Evolutionary conservation across 805 yeast species (phyloP).

Genomic region (Candida alai): DNA sequence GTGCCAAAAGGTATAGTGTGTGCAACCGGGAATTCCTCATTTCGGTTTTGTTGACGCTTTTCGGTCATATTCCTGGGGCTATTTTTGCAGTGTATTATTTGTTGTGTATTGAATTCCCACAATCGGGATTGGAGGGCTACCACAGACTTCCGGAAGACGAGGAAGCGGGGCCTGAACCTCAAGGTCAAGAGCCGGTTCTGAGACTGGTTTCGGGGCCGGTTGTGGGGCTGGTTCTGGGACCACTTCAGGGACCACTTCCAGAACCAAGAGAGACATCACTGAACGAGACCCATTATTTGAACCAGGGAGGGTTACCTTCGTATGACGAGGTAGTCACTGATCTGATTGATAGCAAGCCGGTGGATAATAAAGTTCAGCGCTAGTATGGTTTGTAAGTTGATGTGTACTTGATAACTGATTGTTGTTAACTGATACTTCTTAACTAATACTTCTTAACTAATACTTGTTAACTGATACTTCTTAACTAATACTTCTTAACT

Average conservation of each 20-base stretch:
- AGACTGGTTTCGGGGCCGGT: too few relatives aligned
- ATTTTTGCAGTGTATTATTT: slow-evolving; percentile 29
- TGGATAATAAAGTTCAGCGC: slow-evolving; percentile 32
- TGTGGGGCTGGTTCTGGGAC: neutral
- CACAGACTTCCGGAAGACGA: slow-evolving; percentile 21
- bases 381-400: slow-evolving; percentile 7
- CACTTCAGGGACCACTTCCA: neutral
- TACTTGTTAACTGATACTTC: too few relatives aligned
- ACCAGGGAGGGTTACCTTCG: too few relatives aligned
- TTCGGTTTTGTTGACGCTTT: slow-evolving; percentile 26
- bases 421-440: too few relatives aligned
- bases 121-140: slow-evolving; percentile 15
- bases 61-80: slow-evolving; percentile 33
- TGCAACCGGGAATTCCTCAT: slow-evolving; percentile 33
- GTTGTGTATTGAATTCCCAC: slow-evolving; percentile 17
- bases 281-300: too few relatives aligned
- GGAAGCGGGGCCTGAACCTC: slow-evolving; percentile 9
- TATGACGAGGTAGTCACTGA: too few relatives aligned
- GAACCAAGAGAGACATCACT: neutral
- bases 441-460: too few relatives aligned
- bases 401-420: slow-evolving; percentile 4
- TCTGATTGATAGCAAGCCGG: too few relatives aligned
- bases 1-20: slow-evolving; percentile 26
- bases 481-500: too few relatives aligned
- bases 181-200: too few relatives aligned